Evolutionary conservation across 2,329 filamentous ascomycete species (phyloP).

Genomic region (Endothia cerciana): DNA sequence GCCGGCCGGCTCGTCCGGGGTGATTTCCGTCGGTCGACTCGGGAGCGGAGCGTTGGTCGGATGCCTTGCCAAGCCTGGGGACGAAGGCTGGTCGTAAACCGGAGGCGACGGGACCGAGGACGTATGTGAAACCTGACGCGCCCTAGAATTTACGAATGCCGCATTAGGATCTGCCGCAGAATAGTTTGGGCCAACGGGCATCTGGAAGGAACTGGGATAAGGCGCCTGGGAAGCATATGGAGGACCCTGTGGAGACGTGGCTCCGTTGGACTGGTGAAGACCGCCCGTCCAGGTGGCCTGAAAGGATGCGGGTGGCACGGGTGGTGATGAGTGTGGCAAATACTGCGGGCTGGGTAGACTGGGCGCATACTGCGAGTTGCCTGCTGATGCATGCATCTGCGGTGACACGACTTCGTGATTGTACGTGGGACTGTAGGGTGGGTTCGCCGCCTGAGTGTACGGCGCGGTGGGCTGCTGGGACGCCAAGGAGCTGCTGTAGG

Average conservation of each 20-base stretch:
- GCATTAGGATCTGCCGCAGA: conserved; percentile 48
- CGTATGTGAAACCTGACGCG: conserved; percentile 54
- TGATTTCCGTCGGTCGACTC: conserved; percentile 53
- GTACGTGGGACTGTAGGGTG: conserved; percentile 36
- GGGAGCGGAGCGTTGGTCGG: conserved; percentile 64
- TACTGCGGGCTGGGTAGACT: conserved; percentile 44
- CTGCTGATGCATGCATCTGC: conserved; percentile 22
- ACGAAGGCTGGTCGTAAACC: conserved; percentile 43
- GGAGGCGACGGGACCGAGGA: conserved; percentile 53
- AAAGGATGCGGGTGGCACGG: conserved; percentile 29
- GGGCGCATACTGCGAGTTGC: conserved; percentile 43
- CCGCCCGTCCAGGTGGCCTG: conserved; percentile 31
- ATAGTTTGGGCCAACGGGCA: conserved; percentile 57
- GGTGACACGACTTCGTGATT: conserved; percentile 25
- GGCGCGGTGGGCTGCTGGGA: conserved; percentile 40
- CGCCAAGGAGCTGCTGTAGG: conserved; percentile 44
- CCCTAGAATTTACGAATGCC: conserved; percentile 48
- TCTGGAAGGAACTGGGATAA: conserved; percentile 57
- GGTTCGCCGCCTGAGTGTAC: conserved; percentile 45
- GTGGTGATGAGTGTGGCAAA: conserved; percentile 34
- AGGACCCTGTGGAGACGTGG: conserved; percentile 24
- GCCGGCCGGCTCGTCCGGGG: conserved; percentile 46
- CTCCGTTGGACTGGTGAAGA: conserved; percentile 33
- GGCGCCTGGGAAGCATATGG: conserved; percentile 47
- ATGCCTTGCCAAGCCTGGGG: conserved; percentile 56